phyloP scores from a whole-genome alignment of 176 grass and related monocot species.

The Avena sativa region DNA sequence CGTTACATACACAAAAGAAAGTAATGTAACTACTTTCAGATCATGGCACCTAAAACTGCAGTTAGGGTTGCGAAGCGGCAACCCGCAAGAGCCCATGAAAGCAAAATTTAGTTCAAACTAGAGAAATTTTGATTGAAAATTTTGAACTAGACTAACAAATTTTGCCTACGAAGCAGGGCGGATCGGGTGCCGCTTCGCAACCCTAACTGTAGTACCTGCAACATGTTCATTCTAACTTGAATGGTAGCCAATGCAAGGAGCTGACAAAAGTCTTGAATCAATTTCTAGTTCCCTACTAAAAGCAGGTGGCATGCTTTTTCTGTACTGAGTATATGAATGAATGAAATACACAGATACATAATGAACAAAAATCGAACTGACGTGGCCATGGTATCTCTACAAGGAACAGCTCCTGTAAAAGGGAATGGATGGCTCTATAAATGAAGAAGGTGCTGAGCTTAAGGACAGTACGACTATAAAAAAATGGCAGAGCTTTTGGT shows the following conservation, averaged over 20 bases:
- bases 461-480: slow-evolving; percentile 28
- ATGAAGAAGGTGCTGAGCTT: slow-evolving; percentile 7
- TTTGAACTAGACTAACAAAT: too few relatives aligned
- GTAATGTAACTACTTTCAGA: background rate
- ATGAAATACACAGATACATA: slow-evolving; percentile 16
- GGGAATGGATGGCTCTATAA: background rate
- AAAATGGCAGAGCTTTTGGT: background rate
- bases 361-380: slow-evolving; percentile 38
- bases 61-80: too few relatives aligned
- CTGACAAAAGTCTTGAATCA: background rate
- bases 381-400: slow-evolving; percentile 42
- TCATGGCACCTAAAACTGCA: background rate
- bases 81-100: too few relatives aligned
- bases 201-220: background rate
- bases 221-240: slow-evolving; percentile 30
- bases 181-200: too few relatives aligned
- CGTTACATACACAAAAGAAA: background rate
- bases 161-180: too few relatives aligned
- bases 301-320: background rate
- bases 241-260: slow-evolving; percentile 4
- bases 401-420: slow-evolving; percentile 32
- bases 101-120: too few relatives aligned
- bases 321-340: slow-evolving; percentile 12
- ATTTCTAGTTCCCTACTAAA: slow-evolving; percentile 20
- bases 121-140: too few relatives aligned